A percentile compares a stretch with the other conserved stretches of the same genome.
Evolutionary conservation across 2,329 filamentous ascomycete species (phyloP).

Genomic region (Pyricularia sp.): DNA sequence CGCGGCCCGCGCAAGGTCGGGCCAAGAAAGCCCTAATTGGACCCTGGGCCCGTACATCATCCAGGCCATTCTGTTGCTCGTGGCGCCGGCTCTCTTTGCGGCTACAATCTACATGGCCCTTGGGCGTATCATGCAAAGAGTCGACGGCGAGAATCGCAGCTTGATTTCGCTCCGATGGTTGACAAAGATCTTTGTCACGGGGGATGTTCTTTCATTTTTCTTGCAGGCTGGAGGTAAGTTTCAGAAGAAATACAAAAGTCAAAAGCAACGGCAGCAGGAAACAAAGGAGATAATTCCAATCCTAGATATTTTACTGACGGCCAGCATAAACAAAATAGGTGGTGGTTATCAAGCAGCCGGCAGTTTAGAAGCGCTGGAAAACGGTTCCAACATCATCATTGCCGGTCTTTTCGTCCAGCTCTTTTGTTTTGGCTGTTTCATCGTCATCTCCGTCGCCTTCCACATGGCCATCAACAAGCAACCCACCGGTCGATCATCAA

Average conservation of each 20-base stretch:
- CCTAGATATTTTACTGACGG: neutral
- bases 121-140: constrained; percentile 22
- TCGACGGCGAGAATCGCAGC: neutral
- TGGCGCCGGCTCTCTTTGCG: constrained; percentile 38
- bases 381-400: constrained; percentile 44
- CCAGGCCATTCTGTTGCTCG: constrained; percentile 32
- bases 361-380: constrained; percentile 15
- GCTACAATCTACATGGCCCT: constrained; percentile 43
- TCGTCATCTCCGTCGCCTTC: constrained; percentile 26
- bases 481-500: constrained; percentile 4
- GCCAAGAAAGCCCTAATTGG: constrained; percentile 15
- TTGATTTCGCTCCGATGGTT: neutral
- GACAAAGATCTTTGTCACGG: constrained; percentile 44
- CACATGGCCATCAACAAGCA: constrained; percentile 9
- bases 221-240: constrained; percentile 38
- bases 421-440: constrained; percentile 46
- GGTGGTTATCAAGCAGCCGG: constrained; percentile 18
- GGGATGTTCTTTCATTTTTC: constrained; percentile 43
- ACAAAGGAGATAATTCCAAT: neutral
- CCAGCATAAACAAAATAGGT: neutral
- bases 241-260: neutral
- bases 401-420: constrained; percentile 48
- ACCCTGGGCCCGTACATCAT: constrained; percentile 27
- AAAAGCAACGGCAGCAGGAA: too few species aligned
- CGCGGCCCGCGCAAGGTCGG: constrained; percentile 13